phyloP scores from a whole-genome alignment of 2,329 filamentous ascomycete genomes.

The Venturia effusa region DNA sequence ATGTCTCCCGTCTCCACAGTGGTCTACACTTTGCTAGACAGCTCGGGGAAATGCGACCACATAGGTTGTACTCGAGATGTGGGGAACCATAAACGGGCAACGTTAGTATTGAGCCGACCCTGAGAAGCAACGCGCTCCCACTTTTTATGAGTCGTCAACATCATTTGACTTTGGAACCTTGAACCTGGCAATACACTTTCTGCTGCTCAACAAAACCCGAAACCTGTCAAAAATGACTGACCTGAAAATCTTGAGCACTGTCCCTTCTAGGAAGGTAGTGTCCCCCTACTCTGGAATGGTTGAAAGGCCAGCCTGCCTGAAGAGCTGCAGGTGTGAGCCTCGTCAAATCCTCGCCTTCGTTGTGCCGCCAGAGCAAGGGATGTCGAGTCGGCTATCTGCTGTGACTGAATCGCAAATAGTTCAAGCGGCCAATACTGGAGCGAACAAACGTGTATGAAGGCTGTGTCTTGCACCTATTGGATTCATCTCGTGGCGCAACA shows the following conservation, averaged over 20 bases:
- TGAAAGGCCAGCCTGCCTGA: no score
- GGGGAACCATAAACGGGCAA: not conserved
- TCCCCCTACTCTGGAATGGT: not conserved
- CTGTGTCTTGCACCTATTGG: no score
- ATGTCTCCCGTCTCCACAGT: not conserved
- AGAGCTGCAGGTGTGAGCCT: no score
- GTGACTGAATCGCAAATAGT: no score
- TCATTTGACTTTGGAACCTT: no score
- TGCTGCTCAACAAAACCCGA: not conserved
- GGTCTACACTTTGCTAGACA: not conserved
- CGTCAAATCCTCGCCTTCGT: no score
- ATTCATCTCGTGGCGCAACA: no score
- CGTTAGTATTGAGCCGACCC: not conserved
- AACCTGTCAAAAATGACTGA: not conserved
- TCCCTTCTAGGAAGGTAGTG: not conserved
- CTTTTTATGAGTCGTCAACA: not conserved
- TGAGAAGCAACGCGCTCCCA: not conserved
- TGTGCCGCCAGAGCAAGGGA: no score
- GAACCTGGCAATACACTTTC: no score
- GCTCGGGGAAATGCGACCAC: not conserved
- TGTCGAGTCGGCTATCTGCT: no score
- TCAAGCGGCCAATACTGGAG: no score
- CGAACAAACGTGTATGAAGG: no score
- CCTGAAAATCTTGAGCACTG: not conserved
- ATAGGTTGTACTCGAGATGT: not conserved